Base-by-base conservation (phyloP, 164 flowering plant species). In the Echeveria elegans region DNA sequence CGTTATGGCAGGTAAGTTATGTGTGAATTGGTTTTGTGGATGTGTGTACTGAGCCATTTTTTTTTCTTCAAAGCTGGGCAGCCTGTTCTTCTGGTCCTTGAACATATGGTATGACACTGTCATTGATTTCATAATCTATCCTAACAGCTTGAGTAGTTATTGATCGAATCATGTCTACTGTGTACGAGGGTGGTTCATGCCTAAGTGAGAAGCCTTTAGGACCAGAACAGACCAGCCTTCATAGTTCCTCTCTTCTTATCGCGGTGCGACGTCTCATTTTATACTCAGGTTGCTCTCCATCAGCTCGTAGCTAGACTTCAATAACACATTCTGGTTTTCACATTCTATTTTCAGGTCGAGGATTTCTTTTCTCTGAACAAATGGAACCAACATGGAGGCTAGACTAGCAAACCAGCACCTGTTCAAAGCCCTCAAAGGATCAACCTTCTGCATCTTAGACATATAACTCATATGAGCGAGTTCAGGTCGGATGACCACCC, bases 401-500 rank as follows among this genome's bases (percentile, higher is more conserved):
- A 87, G 92, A 36, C 78, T 88, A 40, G 89, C 83, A 61, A 94
- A 94, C 76, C 80, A 80, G 65, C 96, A 88, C 75, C 76, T 91
- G 31, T 73, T 72, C 71, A 81, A 77, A 76, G 90, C 84, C 36
- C 79, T 94, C 0, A 37, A 80, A 58, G 82, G 85, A 11, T 84
- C 94, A 7, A 74, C 73, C 71, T 95, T 95, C 75, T 83, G 70
- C 41, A 65, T 92, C 30, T 70, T 92, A 74, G 94, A 95, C 68
- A 77, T n/a, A n/a, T 95, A 56, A 86, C 96, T 32, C 82, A 63
- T 43, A 76, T 87, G 85, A 95, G 94, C 67, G 96, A 92, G 77
- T 86, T 78, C 72, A 84, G 97, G 74, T 97, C 96, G 43, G 97
- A 95, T 76, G 97, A 90, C 59, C 99, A 95, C 76, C 99, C 99